Conservation (phyloP, 306 rosid genomes). For the Clitoria ternatea region DNA sequence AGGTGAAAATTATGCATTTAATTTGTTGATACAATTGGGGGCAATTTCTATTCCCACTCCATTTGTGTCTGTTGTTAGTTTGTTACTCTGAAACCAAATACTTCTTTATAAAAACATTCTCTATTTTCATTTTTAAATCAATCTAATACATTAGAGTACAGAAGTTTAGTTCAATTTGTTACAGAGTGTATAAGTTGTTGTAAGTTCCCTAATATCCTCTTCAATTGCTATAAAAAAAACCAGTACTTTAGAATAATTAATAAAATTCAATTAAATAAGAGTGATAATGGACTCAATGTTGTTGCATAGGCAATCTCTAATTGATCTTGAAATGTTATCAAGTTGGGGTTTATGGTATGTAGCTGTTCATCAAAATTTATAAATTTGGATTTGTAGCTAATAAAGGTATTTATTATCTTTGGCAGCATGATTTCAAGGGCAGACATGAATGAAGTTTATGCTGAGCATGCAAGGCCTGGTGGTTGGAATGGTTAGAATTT, state of each 20-base stretch:
- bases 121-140: neutral
- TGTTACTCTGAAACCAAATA: neutral
- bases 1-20: constrained; percentile 41
- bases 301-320: neutral
- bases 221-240: too few relatives aligned
- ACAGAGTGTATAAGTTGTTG: too few relatives aligned
- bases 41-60: neutral
- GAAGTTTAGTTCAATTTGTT: too few relatives aligned
- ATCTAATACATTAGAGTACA: too few relatives aligned
- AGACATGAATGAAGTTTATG: constrained; percentile 77
- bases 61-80: neutral
- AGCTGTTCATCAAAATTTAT: neutral
- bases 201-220: too few relatives aligned
- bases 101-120: neutral
- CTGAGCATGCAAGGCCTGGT: constrained; percentile 78
- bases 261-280: neutral
- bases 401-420: neutral
- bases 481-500: constrained; percentile 89
- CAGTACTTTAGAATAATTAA: too few relatives aligned
- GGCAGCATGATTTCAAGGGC: constrained; percentile 83
- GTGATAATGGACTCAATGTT: neutral
- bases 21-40: neutral
- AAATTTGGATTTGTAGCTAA: neutral
- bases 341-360: neutral
- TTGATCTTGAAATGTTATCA: constrained; percentile 12